phyloP scores from a whole-genome alignment of 1,284 basidiomycete species.

The Rhodotorula sp. region DNA sequence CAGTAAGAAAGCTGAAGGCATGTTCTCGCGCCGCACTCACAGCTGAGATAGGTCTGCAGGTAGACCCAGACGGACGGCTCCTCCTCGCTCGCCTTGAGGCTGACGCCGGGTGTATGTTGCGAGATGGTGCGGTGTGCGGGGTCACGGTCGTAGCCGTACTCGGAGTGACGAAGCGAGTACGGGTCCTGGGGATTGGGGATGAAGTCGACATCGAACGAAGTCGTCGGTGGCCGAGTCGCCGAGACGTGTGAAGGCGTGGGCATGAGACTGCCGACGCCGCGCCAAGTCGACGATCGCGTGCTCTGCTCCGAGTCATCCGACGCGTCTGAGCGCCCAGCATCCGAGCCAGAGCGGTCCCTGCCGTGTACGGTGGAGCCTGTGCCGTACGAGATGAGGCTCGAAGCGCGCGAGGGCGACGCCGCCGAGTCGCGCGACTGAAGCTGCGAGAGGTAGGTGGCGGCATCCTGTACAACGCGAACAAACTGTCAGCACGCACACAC shows the following conservation, averaged over 20 bases:
- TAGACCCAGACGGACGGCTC: constrained; percentile 41
- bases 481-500: not conserved
- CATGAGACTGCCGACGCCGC: constrained; percentile 32
- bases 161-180: constrained; percentile 47
- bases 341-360: constrained; percentile 16
- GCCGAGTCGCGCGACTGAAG: constrained; percentile 23
- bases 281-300: constrained; percentile 29
- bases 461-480: constrained; percentile 15
- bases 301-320: constrained; percentile 14
- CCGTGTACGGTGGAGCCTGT: constrained; percentile 1
- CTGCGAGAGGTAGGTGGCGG: constrained; percentile 28
- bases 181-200: constrained; percentile 33
- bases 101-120: constrained; percentile 37
- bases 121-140: constrained; percentile 43
- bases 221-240: constrained; percentile 29
- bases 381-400: constrained; percentile 38
- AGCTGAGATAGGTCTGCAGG: constrained; percentile 45
- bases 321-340: constrained; percentile 17
- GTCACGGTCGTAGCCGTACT: constrained; percentile 50
- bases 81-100: constrained; percentile 32
- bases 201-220: constrained; percentile 39
- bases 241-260: constrained; percentile 31
- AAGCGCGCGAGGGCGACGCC: constrained; percentile 16
- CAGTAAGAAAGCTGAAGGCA: constrained; percentile 25
- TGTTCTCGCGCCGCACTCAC: constrained; percentile 21